Evolutionary conservation across 352 stramenopile species (phyloP).

Genomic region (Globisporangium okanoganense): DNA sequence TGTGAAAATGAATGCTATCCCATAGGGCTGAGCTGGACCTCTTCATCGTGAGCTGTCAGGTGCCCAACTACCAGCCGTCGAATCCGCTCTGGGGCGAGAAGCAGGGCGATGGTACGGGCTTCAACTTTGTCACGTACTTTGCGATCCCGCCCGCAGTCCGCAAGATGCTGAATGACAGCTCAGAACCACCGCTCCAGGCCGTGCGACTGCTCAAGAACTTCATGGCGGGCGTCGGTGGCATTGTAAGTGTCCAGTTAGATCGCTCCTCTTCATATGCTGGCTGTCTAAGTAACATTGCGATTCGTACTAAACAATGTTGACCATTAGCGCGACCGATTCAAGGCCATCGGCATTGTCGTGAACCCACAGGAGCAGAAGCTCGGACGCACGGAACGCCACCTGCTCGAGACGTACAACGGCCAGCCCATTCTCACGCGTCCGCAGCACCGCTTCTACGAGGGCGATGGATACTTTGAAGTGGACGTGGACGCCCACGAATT

Average conservation of each 20-base stretch:
- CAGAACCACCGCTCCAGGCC: conserved; percentile 38
- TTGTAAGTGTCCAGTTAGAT: conserved; percentile 16
- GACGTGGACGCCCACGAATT: conserved; percentile 82
- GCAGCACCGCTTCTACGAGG: conserved; percentile 71
- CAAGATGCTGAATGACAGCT: conserved; percentile 35
- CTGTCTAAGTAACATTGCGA: background rate
- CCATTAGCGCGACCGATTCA: conserved; percentile 68
- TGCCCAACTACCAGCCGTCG: conserved; percentile 78
- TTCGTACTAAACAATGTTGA: background rate
- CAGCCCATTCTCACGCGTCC: conserved; percentile 78
- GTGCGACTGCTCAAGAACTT: conserved; percentile 49
- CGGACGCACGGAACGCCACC: conserved; percentile 62
- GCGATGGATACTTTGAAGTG: conserved; percentile 76
- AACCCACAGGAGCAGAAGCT: conserved; percentile 71
- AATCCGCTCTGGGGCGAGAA: conserved; percentile 83
- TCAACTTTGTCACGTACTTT: conserved; percentile 84
- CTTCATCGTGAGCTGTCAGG: conserved; percentile 83
- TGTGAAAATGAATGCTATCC: background rate
- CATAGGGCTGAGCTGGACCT: conserved; percentile 43
- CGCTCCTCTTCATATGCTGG: background rate
- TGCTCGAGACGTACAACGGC: conserved; percentile 82
- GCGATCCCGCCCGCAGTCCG: conserved; percentile 53
- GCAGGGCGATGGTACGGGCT: conserved; percentile 62
- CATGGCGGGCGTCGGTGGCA: conserved; percentile 27
- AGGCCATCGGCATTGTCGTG: conserved; percentile 77